Conservation (phyloP, 2,329 filamentous ascomycete genomes). For the Penicillium decumbens region DNA sequence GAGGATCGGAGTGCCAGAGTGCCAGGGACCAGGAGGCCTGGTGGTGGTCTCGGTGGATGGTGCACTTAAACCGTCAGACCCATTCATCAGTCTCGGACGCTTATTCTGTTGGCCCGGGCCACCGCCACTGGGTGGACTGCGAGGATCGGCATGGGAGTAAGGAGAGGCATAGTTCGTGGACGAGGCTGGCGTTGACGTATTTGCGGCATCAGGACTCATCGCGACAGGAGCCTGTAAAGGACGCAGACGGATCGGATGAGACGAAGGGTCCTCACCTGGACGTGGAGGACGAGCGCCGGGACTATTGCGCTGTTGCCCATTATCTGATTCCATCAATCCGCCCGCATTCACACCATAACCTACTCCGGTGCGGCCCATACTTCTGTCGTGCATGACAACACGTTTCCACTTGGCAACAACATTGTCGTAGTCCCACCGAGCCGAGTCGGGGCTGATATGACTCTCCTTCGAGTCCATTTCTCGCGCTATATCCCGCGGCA, state of each 20-base stretch:
- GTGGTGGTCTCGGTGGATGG: conserved; percentile 6
- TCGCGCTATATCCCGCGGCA: conserved; percentile 37
- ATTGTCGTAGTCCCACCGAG: conserved; percentile 47
- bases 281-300: conserved; percentile 19
- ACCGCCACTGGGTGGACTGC: conserved; percentile 17
- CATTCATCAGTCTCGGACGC: conserved; percentile 38
- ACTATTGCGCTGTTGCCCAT: conserved; percentile 8
- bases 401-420: conserved; percentile 48
- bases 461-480: conserved; percentile 37
- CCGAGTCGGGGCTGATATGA: conserved; percentile 31
- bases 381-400: conserved; percentile 44
- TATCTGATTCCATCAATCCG: conserved; percentile 10
- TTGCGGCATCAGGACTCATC: conserved; percentile 28
- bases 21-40: conserved; percentile 15
- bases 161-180: conserved; percentile 30
- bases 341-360: conserved; percentile 20
- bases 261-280: conserved; percentile 21
- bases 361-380: conserved; percentile 39
- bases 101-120: conserved; percentile 28
- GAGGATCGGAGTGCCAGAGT: conserved; percentile 18
- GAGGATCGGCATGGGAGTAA: conserved; percentile 26
- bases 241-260: conserved; percentile 22
- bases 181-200: conserved; percentile 25
- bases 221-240: conserved; percentile 18
- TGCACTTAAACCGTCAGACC: conserved; percentile 16